These are phyloP conservation scores for Butyriboletus appendiculatus DNA, from an alignment of 1,284 basidiomycete genomes.

Conservation along the genomic window DNA sequence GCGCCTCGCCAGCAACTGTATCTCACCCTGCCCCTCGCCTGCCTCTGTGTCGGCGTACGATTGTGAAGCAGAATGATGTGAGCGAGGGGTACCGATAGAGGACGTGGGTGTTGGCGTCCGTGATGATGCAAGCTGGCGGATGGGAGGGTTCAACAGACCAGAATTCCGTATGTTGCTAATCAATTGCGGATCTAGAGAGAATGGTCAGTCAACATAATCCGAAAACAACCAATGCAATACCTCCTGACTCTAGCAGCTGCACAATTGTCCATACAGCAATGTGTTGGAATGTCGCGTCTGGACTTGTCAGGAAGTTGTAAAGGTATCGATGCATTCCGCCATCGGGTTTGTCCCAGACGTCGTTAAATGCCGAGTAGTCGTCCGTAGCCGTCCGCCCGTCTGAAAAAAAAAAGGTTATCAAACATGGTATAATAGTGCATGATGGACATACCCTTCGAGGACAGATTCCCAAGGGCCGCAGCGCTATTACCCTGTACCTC, in stretches of 20 bases:
- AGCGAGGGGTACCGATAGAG: conserved; percentile 71
- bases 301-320: conserved; percentile 90
- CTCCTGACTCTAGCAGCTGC: conserved; percentile 92
- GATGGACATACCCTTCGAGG: conserved; percentile 81
- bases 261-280: conserved; percentile 99
- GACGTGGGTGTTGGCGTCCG: conserved; percentile 72
- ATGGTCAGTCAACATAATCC: conserved; percentile 1
- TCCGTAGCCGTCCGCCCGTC: conserved; percentile 81
- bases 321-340: conserved; percentile 97
- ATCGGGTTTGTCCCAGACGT: conserved; percentile 97
- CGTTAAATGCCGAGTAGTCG: conserved; percentile 97
- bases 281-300: conserved; percentile 99
- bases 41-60: conserved; percentile 82
- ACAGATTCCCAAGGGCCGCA: conserved; percentile 95
- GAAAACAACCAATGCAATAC: conserved; percentile 40
- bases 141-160: conserved; percentile 78
- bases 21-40: conserved; percentile 84
- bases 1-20: conserved; percentile 79
- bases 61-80: conserved; percentile 66
- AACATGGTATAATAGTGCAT: background rate
- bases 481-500: conserved; percentile 99
- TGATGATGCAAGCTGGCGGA: conserved; percentile 78
- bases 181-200: conserved; percentile 75
- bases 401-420: conserved; percentile 28
- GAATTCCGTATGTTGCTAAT: conserved; percentile 89